phyloP scores from a whole-genome alignment of 2,329 filamentous ascomycete species.

The Diplocarpon rosae region DNA sequence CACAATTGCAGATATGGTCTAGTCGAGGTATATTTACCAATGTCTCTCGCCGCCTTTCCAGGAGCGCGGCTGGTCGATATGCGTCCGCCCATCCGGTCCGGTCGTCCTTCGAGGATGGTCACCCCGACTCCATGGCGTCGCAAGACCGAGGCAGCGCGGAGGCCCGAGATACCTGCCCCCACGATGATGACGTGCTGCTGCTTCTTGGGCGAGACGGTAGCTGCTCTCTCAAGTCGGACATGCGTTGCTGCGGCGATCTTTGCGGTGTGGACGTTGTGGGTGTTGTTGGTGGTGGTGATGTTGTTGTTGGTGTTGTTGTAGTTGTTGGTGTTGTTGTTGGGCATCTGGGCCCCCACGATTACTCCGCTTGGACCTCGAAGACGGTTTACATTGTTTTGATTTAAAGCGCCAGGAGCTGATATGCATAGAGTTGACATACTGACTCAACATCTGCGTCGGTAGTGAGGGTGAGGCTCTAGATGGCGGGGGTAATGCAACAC shows the following conservation, averaged over 20 bases:
- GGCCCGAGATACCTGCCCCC: constrained; percentile 45
- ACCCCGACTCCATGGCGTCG: constrained; percentile 41
- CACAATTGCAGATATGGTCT: constrained; percentile 26
- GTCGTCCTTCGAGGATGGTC: constrained; percentile 43
- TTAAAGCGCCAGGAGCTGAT: constrained; percentile 24
- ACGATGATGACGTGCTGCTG: constrained; percentile 38
- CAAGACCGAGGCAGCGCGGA: constrained; percentile 44
- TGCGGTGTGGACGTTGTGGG: constrained; percentile 2
- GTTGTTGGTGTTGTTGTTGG: too few relatives aligned
- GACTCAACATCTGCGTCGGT: constrained; percentile 26
- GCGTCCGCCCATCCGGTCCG: constrained; percentile 40
- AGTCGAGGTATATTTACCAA: constrained; percentile 30
- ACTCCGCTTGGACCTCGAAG: constrained; percentile 15
- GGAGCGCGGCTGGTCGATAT: constrained; percentile 31
- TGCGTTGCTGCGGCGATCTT: constrained; percentile 4
- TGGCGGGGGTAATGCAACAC: constrained; percentile 1
- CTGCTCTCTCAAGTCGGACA: constrained; percentile 10
- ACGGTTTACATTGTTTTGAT: constrained; percentile 23
- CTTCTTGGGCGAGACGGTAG: constrained; percentile 15
- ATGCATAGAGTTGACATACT: constrained; percentile 26
- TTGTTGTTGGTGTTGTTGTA: too few relatives aligned
- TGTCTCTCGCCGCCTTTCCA: constrained; percentile 29
- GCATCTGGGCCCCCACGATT: constrained; percentile 12
- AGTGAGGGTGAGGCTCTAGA: constrained; percentile 4
- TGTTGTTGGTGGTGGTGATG: too few relatives aligned